Conservation (phyloP, 257 asterid species). For the Rehmannia glutinosa region DNA sequence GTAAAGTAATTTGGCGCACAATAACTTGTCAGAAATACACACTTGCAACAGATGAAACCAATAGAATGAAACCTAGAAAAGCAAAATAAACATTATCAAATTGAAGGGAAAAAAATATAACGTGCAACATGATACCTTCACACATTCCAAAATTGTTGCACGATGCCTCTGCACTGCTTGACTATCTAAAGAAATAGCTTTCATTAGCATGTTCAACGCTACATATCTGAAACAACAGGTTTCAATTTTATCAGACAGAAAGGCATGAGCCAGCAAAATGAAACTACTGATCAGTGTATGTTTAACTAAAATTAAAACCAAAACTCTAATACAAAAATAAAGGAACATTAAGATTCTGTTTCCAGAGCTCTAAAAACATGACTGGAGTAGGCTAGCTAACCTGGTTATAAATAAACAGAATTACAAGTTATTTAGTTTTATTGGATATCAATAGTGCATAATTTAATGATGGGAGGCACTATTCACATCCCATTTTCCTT, state of each 20-base stretch:
- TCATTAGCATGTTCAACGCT: conserved; percentile 97
- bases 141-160: conserved; percentile 93
- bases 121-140: conserved; percentile 56
- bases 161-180: conserved; percentile 99
- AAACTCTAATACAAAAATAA: conserved; percentile 4
- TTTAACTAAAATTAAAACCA: conserved; percentile 6
- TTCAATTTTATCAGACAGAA: conserved; percentile 25
- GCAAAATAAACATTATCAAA: neutral
- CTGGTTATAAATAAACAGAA: neutral
- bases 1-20: neutral
- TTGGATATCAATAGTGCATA: neutral
- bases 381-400: neutral
- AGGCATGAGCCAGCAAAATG: conserved; percentile 19
- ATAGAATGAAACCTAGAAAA: conserved; percentile 3
- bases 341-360: conserved; percentile 6
- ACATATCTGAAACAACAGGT: conserved; percentile 62
- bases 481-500: too few species aligned
- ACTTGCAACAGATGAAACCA: conserved; percentile 13
- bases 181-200: conserved; percentile 83
- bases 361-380: conserved; percentile 4
- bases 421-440: neutral
- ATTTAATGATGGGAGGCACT: neutral
- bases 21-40: neutral
- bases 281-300: neutral
- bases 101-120: neutral